Base-by-base conservation (phyloP, 352 stramenopile species). In the Pythium plurisporium region DNA sequence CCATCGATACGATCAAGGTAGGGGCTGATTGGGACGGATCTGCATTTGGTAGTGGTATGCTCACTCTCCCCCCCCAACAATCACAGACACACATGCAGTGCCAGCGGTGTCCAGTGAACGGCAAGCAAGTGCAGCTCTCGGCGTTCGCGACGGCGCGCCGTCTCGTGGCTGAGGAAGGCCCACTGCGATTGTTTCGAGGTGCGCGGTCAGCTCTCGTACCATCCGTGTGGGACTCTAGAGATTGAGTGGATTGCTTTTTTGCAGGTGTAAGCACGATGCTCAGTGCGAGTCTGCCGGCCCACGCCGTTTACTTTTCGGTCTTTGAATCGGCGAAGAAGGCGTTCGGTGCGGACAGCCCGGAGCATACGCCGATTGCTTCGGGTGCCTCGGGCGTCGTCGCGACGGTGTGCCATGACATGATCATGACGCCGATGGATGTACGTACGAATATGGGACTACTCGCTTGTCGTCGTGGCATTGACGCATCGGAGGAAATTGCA, bases 341-440 rank as follows among this genome's bases (percentile, higher is more conserved):
- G 5, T 69, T 95, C 25, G 83, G 82, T 41, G 88, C 86, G 15
- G 83, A 96, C 64, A 78, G 61, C 11, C 45, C 73, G 25, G 73
- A 85, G 15, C 70, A 86, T 57, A 94, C 83, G 59, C 83, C 78
- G 19, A 75, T 92, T 60, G 71, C 79, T 0, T 93, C 79, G 68
- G 86, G 84, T 46, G 69, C 94, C 20, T 91, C 95, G 0, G 97
- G 96, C 29, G 96, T 96, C 1, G 72, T 96, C 4, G 96, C 96
- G 1, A 98, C 95, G 0, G 79, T 99, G 22, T 87, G 87, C n/a
- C 97, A 99, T 70, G 97, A 99, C 72, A 72, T 94, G 26, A 95
- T 99, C 54, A 98, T 99, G 94, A 99, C 95, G 9, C 96, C 97
- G 9, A 95, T 99, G 80, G 97, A 99, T 80, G 83, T 92, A 82